Conservation (phyloP, 176 grass and related monocot genomes). For the Ananas comosus region DNA sequence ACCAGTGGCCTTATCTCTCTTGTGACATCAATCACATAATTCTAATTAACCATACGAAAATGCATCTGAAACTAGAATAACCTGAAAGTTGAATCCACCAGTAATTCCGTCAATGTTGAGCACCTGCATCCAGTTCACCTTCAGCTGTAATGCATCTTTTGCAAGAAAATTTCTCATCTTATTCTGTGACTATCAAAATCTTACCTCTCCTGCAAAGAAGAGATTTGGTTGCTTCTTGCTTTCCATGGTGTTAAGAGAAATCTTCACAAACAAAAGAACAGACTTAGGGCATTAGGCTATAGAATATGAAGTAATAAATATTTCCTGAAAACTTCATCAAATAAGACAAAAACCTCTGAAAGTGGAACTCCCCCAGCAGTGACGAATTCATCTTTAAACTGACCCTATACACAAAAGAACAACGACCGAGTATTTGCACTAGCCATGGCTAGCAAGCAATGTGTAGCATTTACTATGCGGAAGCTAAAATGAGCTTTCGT, state of each 20-base stretch:
- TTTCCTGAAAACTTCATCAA: conserved; percentile 12
- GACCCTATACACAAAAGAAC: conserved; percentile 42
- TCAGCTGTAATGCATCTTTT: conserved; percentile 12
- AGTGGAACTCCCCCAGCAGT: conserved; percentile 80
- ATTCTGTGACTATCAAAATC: background rate
- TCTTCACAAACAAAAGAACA: conserved; percentile 27
- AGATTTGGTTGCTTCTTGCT: conserved; percentile 77
- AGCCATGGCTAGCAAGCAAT: background rate
- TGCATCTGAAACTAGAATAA: conserved; percentile 3
- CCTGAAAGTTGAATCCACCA: conserved; percentile 97
- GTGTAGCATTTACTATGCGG: background rate
- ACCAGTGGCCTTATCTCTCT: background rate
- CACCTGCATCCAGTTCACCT: conserved; percentile 32
- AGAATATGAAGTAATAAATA: background rate
- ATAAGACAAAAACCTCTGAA: conserved; percentile 55
- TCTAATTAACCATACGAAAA: background rate
- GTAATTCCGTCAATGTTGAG: conserved; percentile 83
- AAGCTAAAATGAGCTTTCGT: background rate
- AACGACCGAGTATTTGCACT: conserved; percentile 16
- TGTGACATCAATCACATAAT: background rate
- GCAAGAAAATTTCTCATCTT: background rate
- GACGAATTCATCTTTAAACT: conserved; percentile 99
- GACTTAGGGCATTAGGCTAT: background rate
- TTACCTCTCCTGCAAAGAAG: conserved; percentile 98
- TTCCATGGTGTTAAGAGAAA: conserved; percentile 76